phyloP scores from a whole-genome alignment of 306 rosid species.

The Crotalaria pallida region DNA sequence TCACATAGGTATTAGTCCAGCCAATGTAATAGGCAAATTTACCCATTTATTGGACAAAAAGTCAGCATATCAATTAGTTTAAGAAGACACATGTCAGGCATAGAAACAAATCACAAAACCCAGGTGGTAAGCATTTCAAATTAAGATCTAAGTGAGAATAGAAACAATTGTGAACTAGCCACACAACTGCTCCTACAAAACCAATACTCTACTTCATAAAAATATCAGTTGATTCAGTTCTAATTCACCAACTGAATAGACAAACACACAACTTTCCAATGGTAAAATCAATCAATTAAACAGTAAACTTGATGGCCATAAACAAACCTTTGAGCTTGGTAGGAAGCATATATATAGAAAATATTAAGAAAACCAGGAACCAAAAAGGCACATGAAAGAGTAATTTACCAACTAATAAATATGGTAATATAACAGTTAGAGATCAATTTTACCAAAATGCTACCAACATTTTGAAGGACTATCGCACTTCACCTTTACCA shows the following conservation, averaged over 20 bases:
- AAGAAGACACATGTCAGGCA: constrained; percentile 13
- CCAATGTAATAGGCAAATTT: neutral
- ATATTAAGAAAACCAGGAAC: neutral
- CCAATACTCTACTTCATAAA: neutral
- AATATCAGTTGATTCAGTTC: neutral
- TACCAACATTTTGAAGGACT: neutral
- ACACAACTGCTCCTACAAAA: neutral
- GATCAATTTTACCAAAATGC: no score
- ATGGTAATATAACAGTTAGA: neutral
- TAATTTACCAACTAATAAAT: neutral
- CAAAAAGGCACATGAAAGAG: neutral
- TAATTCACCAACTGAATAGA: neutral
- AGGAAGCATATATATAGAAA: neutral
- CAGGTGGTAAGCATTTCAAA: neutral
- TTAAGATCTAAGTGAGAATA: constrained; percentile 13
- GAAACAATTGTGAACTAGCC: neutral
- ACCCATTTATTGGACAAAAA: neutral
- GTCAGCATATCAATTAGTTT: neutral
- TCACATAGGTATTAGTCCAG: neutral
- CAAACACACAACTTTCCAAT: no score
- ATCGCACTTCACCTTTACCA: neutral
- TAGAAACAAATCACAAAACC: constrained; percentile 1
- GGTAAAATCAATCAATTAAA: constrained; percentile 7
- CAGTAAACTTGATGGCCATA: neutral
- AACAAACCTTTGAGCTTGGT: neutral